Base-by-base conservation (phyloP, 208 protist genomes). In the Leishmania mexicana region DNA sequence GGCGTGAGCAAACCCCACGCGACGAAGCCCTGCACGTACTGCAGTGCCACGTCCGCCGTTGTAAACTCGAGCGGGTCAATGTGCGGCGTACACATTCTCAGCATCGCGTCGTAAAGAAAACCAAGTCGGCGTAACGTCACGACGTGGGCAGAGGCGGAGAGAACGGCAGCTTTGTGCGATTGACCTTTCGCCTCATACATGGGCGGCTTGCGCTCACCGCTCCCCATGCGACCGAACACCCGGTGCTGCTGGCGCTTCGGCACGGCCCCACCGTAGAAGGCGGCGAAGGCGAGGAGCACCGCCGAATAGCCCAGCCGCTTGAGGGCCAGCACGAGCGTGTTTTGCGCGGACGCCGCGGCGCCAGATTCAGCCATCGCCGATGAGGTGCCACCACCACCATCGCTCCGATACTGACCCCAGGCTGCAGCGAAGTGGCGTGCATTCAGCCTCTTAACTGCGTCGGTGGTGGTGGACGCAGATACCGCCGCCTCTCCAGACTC, bases 181-280 rank as follows among this genome's bases (percentile, higher is more conserved):
- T 92, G 86, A 51, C 80, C 84, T 47, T 92, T 94, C 54, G 87
- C 31, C 47, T 88, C 83, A 58, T 57, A 53, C 38, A 45, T 35
- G 24, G 53, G 31, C 2, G 74, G 38, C 64, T 40, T 68, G 65
- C 71, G 58, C 62, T 83, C 79, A 4, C 38, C 75, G 28, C 11
- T 42, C 35, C 76, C 40, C 64, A 83, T 80, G 65, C 60, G 68
- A 77, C 84, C 72, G 75, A 97, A 92, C 21, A 94, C 90, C 76
- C 89, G 79, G 38, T 88, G 83, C 68, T 95, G 91, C 78, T 92
- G 90, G 58, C 85, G 83, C 57, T 85, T 86, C 54, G 93, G 92
- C 38, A 97, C 92, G 8, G 92, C 90, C 21, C 94, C 94, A 58
- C 85, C 88, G 85, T 96, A 97, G 79, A 97, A 97, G 45, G 90